phyloP scores from a whole-genome alignment of 2,329 filamentous ascomycete species.

The Alternaria longipes region DNA sequence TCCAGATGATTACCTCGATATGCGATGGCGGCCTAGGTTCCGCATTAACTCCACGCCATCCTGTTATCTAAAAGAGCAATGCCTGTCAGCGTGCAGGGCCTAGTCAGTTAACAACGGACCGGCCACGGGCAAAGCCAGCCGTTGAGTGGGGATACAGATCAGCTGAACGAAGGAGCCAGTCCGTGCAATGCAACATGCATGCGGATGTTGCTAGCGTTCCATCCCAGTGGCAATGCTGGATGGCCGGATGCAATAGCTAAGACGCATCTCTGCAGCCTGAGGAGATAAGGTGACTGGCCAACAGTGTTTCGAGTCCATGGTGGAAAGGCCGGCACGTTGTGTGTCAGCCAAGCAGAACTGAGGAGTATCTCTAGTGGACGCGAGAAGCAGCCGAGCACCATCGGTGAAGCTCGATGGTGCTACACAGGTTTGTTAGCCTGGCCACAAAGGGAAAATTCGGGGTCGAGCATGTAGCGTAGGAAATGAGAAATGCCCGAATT shows the following conservation, averaged over 20 bases:
- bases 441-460: constrained; percentile 34
- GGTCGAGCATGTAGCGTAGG: constrained; percentile 32
- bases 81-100: constrained; percentile 54
- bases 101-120: constrained; percentile 53
- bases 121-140: constrained; percentile 50
- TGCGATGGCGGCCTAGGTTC: constrained; percentile 55
- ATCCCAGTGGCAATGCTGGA: constrained; percentile 47
- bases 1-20: constrained; percentile 56
- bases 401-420: constrained; percentile 41
- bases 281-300: constrained; percentile 61
- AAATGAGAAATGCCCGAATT: constrained; percentile 34
- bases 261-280: constrained; percentile 51
- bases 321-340: constrained; percentile 38
- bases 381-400: constrained; percentile 33
- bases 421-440: constrained; percentile 51
- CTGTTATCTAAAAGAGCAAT: constrained; percentile 53
- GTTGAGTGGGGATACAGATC: constrained; percentile 52
- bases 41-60: constrained; percentile 56
- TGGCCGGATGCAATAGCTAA: constrained; percentile 48
- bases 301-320: constrained; percentile 45
- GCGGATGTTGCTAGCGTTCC: constrained; percentile 47
- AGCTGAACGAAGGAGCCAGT: constrained; percentile 49
- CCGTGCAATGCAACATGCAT: constrained; percentile 52
- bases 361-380: constrained; percentile 35
- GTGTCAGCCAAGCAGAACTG: constrained; percentile 46